Percentiles rank a stretch among this genome's conserved stretches.
Conservation (phyloP, 1,284 basidiomycete species). For the Ustilago bromivora region DNA sequence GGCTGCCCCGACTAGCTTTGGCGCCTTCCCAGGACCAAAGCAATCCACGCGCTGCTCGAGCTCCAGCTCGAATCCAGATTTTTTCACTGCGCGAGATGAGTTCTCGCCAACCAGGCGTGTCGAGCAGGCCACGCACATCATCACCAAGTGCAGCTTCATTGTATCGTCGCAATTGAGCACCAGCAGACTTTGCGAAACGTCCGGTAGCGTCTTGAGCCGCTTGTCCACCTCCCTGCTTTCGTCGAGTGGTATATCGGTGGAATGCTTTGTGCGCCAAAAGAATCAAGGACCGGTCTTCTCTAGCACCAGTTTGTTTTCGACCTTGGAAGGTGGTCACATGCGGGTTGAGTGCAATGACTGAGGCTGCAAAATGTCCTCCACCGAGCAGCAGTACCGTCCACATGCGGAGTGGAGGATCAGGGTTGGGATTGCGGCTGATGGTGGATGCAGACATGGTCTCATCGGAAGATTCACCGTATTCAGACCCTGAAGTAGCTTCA, state of each 20-base stretch:
- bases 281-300: constrained; percentile 72
- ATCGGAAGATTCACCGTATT: constrained; percentile 29
- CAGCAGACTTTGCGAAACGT: constrained; percentile 94
- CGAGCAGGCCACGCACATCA: constrained; percentile 72
- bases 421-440: constrained; percentile 30
- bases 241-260: constrained; percentile 96
- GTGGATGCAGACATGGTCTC: constrained; percentile 25
- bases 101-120: constrained; percentile 58
- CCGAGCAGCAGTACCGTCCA: constrained; percentile 97
- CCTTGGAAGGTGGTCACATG: constrained; percentile 45
- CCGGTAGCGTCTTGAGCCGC: constrained; percentile 86
- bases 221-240: constrained; percentile 97
- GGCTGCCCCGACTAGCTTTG: constrained; percentile 45
- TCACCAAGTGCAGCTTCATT: constrained; percentile 93
- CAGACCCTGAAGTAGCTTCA: constrained; percentile 20
- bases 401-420: constrained; percentile 72
- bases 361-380: constrained; percentile 96
- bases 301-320: constrained; percentile 24
- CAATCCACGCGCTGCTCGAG: constrained; percentile 60
- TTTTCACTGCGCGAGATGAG: constrained; percentile 62
- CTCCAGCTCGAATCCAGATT: constrained; percentile 64
- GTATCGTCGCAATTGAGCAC: constrained; percentile 91
- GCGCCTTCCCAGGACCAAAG: constrained; percentile 66
- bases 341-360: constrained; percentile 77
- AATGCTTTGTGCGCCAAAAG: constrained; percentile 94